These are phyloP conservation scores for Polyporus tsugae DNA, from an alignment of 1,284 basidiomycete genomes.

Conservation along the genomic window DNA sequence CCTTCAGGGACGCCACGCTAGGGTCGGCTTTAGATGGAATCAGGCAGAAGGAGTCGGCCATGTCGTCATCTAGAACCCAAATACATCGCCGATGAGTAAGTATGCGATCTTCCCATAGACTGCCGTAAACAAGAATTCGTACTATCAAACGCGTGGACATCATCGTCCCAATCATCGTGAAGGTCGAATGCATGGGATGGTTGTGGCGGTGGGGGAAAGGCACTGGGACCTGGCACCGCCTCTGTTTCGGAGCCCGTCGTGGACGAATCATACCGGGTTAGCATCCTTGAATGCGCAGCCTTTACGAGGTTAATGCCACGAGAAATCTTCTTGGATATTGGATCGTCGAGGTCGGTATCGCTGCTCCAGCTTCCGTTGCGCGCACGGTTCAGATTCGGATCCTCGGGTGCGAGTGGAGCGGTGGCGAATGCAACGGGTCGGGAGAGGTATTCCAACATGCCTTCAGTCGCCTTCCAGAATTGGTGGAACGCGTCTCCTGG, in stretches of 20 bases:
- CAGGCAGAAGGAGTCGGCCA: constrained; percentile 80
- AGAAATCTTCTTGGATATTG: constrained; percentile 48
- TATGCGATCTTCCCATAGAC: neutral
- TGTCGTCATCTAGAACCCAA: constrained; percentile 54
- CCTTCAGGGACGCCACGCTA: constrained; percentile 58
- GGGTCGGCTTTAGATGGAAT: constrained; percentile 68
- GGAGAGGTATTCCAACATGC: constrained; percentile 81
- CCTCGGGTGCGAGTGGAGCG: constrained; percentile 65
- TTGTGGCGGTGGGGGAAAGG: constrained; percentile 42
- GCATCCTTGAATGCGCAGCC: constrained; percentile 42
- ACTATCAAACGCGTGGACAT: constrained; percentile 53
- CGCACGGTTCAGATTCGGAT: constrained; percentile 35
- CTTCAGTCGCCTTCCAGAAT: constrained; percentile 86
- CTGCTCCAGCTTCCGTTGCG: constrained; percentile 63
- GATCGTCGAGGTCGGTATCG: constrained; percentile 71
- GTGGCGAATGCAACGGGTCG: constrained; percentile 88
- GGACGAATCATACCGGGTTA: constrained; percentile 42
- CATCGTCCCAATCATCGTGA: constrained; percentile 50
- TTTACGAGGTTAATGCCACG: constrained; percentile 42
- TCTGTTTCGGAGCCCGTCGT: constrained; percentile 36
- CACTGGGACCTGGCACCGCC: constrained; percentile 33
- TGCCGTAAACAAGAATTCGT: constrained; percentile 14
- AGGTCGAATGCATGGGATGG: constrained; percentile 37
- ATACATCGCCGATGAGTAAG: neutral
- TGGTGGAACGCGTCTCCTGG: constrained; percentile 81